Evolutionary conservation across 768 basidiomycete genomes (phyloP).

Genomic region (Strobilomyces confusus): DNA sequence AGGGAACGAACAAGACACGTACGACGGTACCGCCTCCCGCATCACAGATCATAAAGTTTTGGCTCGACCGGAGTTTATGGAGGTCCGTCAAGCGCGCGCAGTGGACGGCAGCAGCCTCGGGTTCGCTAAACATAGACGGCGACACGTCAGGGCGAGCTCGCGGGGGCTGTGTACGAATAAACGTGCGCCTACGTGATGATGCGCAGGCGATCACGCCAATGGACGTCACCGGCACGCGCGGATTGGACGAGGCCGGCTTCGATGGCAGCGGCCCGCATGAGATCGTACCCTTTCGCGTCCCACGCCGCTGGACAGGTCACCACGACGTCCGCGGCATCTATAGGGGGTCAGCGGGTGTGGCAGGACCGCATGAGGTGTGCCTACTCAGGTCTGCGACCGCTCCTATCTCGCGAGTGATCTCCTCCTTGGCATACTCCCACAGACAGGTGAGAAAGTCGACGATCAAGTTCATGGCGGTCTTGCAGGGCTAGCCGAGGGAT

Average conservation of each 20-base stretch:
- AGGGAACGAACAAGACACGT: conserved; percentile 24
- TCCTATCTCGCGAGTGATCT: conserved; percentile 84
- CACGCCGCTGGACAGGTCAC: conserved; percentile 88
- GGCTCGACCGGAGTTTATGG: conserved; percentile 72
- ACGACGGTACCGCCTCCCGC: conserved; percentile 81
- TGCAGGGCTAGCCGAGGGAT: conserved; percentile 51
- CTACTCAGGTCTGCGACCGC: conserved; percentile 80
- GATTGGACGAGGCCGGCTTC: conserved; percentile 75
- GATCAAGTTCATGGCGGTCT: conserved; percentile 74
- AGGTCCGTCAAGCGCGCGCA: conserved; percentile 79
- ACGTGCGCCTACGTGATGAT: conserved; percentile 64
- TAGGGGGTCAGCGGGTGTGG: neutral
- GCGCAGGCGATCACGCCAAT: conserved; percentile 76
- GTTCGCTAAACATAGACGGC: conserved; percentile 39
- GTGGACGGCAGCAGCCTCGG: conserved; percentile 89
- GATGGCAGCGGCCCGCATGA: conserved; percentile 85
- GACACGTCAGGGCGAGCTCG: neutral
- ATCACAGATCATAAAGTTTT: conserved; percentile 91
- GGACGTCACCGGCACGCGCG: conserved; percentile 60
- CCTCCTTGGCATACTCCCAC: conserved; percentile 84
- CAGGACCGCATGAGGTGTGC: conserved; percentile 19
- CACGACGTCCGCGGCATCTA: conserved; percentile 82
- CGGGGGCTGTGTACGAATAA: neutral
- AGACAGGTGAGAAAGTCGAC: conserved; percentile 78
- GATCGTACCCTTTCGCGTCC: conserved; percentile 80